phyloP scores from a whole-genome alignment of 148 eudicot species.

The Camellia lanceoleosa region DNA sequence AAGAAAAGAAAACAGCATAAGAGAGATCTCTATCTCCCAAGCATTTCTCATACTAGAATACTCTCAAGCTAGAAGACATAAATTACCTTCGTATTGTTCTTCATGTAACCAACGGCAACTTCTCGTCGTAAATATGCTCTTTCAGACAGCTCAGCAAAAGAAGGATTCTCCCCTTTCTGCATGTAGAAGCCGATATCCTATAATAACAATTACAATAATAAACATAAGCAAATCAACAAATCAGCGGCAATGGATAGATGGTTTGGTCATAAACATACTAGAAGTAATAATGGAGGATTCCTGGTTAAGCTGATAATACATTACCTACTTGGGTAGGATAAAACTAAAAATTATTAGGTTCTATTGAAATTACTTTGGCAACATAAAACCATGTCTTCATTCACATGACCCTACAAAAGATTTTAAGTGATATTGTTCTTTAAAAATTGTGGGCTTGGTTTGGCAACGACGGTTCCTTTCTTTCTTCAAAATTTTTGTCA shows the following conservation, averaged over 20 bases:
- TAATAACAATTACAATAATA: neutral
- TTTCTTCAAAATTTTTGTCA: too few species aligned
- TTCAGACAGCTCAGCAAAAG: too few species aligned
- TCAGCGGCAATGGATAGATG: neutral
- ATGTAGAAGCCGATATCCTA: too few species aligned
- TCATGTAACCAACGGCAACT: conserved; percentile 88
- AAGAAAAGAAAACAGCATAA: too few species aligned
- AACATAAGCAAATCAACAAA: neutral
- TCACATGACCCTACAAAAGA: too few species aligned
- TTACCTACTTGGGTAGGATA: neutral
- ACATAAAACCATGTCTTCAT: too few species aligned
- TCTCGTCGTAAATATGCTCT: conserved; percentile 48
- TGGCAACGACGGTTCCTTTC: too few species aligned
- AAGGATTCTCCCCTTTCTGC: too few species aligned
- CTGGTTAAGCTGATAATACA: neutral
- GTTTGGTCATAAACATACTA: neutral
- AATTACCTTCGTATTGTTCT: conserved; percentile 65
- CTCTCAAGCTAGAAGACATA: neutral
- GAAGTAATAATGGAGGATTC: neutral
- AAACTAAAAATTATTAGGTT: neutral
- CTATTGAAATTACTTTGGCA: neutral
- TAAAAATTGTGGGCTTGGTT: too few species aligned
- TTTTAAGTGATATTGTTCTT: too few species aligned
- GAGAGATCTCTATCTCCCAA: too few species aligned
- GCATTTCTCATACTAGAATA: neutral